Evolutionary conservation across 495 filamentous ascomycete species (phyloP), one percentile per base, ranked within the genome.

Genomic region (Aspergillus egyptiacus): DNA sequence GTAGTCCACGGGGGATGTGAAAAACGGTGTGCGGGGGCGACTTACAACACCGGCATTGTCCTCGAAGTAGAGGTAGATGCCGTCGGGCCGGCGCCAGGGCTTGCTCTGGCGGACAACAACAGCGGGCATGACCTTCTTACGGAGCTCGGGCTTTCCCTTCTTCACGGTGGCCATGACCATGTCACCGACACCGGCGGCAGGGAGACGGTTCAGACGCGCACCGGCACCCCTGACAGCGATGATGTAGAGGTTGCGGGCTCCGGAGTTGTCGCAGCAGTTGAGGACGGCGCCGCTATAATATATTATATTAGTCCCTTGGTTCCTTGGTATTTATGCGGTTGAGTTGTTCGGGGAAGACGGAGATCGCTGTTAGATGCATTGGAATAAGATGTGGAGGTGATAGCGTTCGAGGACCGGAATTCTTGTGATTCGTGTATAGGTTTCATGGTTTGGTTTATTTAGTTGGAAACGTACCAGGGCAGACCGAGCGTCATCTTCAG

Each of bases 131-230:
- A 98, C 91, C 84, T 98, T 98, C 86, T 98, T 98, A 68, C 91
- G 80, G 63, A 98, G 78, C 77, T 98, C 91, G 40, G 93, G 91
- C 87, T 98, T 98, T 70, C 91, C 90, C 87, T 99, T 99, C 87
- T 99, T 97, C 75, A 99, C 94, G 55, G 94, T 97, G 51, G 91
- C 90, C 94, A 98, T 98, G 62, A 98, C 94, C 93, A 98, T 97
- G 78, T 98, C 93, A 60, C 91, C 91, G 63, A 97, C 94, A 81
- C 93, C 93, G 43, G 85, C 93, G 62, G 94, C 94, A 59, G 93
- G 93, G 56, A 99, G 85, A 70, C 93, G 83, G 81, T 99, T 99
- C 54, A 99, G 86, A 57, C 93, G 89, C 57, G 93, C 94, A 80
- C 93, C 94, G 66, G 93, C 90, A 78, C 93, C 93, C 81, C 93